Conservation (phyloP, 768 basidiomycete genomes). For the Rubroboletus pulcherrimus region DNA sequence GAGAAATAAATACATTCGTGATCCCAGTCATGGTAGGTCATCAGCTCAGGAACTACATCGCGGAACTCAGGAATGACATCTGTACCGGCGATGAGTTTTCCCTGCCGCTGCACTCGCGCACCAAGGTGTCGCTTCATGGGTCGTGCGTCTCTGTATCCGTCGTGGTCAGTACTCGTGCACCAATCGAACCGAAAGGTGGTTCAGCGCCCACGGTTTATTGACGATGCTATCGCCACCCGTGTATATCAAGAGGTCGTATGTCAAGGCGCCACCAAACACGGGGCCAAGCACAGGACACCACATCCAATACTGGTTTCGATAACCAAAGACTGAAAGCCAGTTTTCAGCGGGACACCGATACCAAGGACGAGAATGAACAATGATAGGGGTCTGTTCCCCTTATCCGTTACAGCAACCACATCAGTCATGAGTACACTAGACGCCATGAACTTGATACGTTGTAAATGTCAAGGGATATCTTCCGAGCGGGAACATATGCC, state of each 20-base stretch:
- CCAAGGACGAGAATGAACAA: constrained; percentile 55
- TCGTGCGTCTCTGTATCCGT: not conserved
- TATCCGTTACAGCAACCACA: constrained; percentile 51
- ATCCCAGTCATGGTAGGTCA: not conserved
- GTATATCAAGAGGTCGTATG: constrained; percentile 56
- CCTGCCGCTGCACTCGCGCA: not conserved
- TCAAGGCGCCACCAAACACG: constrained; percentile 49
- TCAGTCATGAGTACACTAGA: constrained; percentile 49
- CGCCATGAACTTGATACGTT: constrained; percentile 43
- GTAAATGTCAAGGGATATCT: not conserved
- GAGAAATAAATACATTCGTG: not conserved
- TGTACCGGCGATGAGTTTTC: not conserved
- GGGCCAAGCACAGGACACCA: constrained; percentile 61
- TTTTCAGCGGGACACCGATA: constrained; percentile 34
- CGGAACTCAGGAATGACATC: not conserved
- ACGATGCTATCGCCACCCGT: constrained; percentile 48
- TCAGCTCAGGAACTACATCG: not conserved
- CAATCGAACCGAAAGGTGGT: not conserved
- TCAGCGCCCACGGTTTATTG: constrained; percentile 40
- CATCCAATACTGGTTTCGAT: constrained; percentile 58
- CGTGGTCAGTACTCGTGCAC: not conserved
- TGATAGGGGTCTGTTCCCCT: constrained; percentile 43
- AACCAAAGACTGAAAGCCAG: constrained; percentile 14
- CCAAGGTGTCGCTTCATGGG: not conserved
- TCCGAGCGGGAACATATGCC: constrained; percentile 15